Conservation (phyloP, 352 stramenopile genomes). For the Phytophthora pistaciae region DNA sequence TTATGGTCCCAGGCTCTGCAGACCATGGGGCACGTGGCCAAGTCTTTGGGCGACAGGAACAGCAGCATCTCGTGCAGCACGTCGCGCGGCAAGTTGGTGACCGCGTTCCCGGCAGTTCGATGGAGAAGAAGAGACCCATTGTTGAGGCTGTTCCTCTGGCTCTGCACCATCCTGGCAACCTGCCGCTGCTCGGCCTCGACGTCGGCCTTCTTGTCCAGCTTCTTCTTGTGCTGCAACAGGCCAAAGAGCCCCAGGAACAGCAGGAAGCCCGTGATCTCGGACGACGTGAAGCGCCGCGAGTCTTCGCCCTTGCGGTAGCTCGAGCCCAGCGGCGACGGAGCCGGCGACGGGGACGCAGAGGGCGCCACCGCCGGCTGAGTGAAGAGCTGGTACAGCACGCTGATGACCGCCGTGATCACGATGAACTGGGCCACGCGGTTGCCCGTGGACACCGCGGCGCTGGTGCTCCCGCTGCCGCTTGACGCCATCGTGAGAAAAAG, state of each 20-base stretch:
- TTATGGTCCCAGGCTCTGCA: constrained; percentile 46
- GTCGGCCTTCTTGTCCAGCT: constrained; percentile 30
- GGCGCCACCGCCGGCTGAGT: constrained; percentile 17
- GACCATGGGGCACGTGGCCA: constrained; percentile 53
- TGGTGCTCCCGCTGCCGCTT: constrained; percentile 1
- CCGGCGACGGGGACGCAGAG: constrained; percentile 6
- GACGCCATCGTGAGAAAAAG: constrained; percentile 14
- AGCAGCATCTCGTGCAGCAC: constrained; percentile 60
- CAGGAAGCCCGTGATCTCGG: constrained; percentile 69
- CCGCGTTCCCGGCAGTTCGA: background rate
- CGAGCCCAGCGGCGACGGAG: constrained; percentile 13
- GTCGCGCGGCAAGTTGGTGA: constrained; percentile 50
- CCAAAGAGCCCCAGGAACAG: constrained; percentile 71
- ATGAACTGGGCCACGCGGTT: constrained; percentile 74
- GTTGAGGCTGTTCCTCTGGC: constrained; percentile 14
- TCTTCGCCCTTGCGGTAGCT: constrained; percentile 38
- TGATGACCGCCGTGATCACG: constrained; percentile 59
- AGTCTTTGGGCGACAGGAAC: constrained; percentile 58
- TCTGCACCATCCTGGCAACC: constrained; percentile 26
- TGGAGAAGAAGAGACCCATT: background rate
- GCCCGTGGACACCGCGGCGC: constrained; percentile 46
- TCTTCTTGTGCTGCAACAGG: constrained; percentile 63
- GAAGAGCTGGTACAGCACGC: constrained; percentile 65
- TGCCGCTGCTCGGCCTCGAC: constrained; percentile 33
- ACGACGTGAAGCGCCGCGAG: constrained; percentile 52